Base-by-base conservation (phyloP, 2,329 filamentous ascomycete species). In the Phyllosticta citriasiana region DNA sequence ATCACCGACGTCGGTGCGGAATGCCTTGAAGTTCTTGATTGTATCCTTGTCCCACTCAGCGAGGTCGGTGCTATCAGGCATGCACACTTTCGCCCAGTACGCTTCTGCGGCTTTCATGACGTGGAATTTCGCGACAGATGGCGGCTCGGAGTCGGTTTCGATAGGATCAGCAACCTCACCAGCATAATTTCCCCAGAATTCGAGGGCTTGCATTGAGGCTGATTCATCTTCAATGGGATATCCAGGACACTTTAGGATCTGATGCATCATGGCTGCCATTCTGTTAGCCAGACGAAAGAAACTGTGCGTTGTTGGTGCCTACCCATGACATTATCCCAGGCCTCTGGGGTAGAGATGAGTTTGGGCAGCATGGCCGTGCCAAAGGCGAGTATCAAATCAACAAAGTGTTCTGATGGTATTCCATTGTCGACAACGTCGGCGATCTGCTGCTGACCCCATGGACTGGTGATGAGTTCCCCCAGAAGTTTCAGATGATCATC, bases 101-200 rank as follows among this genome's bases (percentile, higher is more conserved):
- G 83, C 82, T 50, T 85, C 84, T 10, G 89, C 80, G 1, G 84
- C 86, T 64, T 84, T 80, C 66, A 85, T 81, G 1, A 87, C 85
- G 7, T 78, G 72, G 7, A 77, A 74, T 56, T 87, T 79, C 86
- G 87, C 90, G 6, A 73, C 66, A 2, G 77, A 73, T 4, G 76
- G 73, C 62, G 63, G 67, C 60, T 55, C 70, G 3, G 74, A 74
- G 25, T 67, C 72, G 0, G 68, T 63, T 61, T 73, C 66, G 1
- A 65, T 65, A 74, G 78, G 69, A 85, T 88, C 63, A 79, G 82
- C 77, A 85, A 77, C 79, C 12, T 83, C 82, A 72, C 91, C 89
- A 5, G 89, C 83, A 69, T 87, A 91, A 0, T 84, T 86, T 19
- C 84, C 87, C 89, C 90, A 94, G 70, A 94, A 93, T 67, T 94